Conservation (phyloP, 257 asterid species). For the Osmanthus fragrans region DNA sequence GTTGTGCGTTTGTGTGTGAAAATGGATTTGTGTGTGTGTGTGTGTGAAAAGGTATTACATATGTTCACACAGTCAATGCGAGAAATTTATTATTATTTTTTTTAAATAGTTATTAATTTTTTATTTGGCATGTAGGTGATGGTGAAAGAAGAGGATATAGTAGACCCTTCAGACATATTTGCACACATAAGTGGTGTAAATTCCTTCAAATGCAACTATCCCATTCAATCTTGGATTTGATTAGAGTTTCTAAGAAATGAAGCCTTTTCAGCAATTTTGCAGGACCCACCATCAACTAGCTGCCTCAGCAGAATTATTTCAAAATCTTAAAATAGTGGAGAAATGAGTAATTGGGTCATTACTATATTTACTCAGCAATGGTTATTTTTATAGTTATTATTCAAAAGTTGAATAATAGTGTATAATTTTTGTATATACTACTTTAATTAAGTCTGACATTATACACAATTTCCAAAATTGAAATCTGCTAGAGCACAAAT, state of each 20-base stretch:
- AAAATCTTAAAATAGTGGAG: not conserved
- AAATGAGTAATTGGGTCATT: not conserved
- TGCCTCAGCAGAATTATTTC: not conserved
- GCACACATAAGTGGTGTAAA: constrained; percentile 77
- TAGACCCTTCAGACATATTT: constrained; percentile 55
- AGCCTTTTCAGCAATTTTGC: constrained; percentile 34
- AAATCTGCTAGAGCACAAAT: not conserved
- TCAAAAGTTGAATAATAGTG: not conserved
- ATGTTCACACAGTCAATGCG: too few species aligned
- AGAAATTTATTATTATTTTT: too few species aligned
- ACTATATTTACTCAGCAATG: not conserved
- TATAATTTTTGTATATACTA: not conserved
- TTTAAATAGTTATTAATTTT: not conserved
- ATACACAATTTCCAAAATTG: not conserved
- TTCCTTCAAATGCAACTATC: constrained; percentile 73
- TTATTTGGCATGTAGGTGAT: constrained; percentile 27
- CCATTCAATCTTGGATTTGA: constrained; percentile 76
- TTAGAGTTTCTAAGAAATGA: not conserved
- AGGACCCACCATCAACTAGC: not conserved
- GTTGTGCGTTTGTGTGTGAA: too few species aligned
- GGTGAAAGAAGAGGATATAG: constrained; percentile 66
- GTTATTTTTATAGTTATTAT: not conserved
- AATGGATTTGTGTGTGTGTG: too few species aligned
- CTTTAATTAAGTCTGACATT: not conserved
- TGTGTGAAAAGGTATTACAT: too few species aligned